Percentiles rank a stretch among this genome's conserved stretches.
Conservation (phyloP, 768 basidiomycete genomes). For the Thelephora aurantiotincta region DNA sequence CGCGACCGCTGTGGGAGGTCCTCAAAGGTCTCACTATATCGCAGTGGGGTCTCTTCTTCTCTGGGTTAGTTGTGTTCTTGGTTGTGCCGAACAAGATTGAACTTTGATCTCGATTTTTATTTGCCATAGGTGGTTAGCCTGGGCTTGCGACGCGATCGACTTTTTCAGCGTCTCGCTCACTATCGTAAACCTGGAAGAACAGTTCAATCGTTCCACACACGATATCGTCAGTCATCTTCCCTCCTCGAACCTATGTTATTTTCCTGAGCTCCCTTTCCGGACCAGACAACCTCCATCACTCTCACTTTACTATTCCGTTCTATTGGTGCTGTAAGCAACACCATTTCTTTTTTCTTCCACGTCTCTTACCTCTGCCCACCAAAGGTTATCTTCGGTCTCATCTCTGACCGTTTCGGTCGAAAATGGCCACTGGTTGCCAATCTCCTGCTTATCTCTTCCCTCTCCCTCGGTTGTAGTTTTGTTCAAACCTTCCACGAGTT, state of each 20-base stretch:
- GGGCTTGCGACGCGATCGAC: constrained; percentile 29
- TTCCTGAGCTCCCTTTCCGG: constrained; percentile 1
- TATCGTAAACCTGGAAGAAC: constrained; percentile 4
- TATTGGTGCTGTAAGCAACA: constrained; percentile 11
- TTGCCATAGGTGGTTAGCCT: constrained; percentile 20
- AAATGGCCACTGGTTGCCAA: constrained; percentile 30
- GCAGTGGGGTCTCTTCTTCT: constrained; percentile 8
- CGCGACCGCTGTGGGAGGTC: constrained; percentile 2
- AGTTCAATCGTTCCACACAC: constrained; percentile 5
- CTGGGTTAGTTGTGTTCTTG: constrained; percentile 2
- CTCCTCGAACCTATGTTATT: background rate
- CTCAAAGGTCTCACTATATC: constrained; percentile 5
- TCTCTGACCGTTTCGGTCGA: constrained; percentile 29
- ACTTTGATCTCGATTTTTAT: no score
- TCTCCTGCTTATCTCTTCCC: constrained; percentile 21
- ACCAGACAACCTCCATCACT: constrained; percentile 24
- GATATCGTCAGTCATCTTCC: constrained; percentile 4
- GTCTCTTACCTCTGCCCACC: background rate
- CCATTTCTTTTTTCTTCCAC: constrained; percentile 4
- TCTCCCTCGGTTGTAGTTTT: constrained; percentile 29
- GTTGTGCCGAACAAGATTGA: background rate
- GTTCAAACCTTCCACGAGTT: constrained; percentile 24
- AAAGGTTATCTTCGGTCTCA: constrained; percentile 21
- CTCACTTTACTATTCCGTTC: constrained; percentile 34
- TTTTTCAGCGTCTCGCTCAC: constrained; percentile 23